These are phyloP conservation scores for Leccinum arenicola DNA, from an alignment of 768 basidiomycete species.

Conservation along the genomic window DNA sequence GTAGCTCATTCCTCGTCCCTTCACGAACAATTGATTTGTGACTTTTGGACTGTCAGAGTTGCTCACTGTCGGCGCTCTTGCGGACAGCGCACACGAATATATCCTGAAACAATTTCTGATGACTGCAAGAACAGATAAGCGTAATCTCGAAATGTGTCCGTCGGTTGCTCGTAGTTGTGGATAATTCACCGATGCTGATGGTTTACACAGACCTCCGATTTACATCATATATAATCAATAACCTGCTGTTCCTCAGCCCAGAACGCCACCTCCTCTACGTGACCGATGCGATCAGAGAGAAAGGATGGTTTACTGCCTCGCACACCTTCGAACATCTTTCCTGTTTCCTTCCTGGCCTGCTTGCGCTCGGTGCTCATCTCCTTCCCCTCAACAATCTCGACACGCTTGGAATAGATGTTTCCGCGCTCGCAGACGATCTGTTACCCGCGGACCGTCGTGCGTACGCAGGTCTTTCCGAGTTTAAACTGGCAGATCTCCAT, in stretches of 20 bases:
- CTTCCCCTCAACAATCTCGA: slow-evolving; percentile 55
- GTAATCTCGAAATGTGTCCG: slow-evolving; percentile 67
- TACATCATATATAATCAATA: slow-evolving; percentile 58
- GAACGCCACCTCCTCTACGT: too few species aligned
- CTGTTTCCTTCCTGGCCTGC: slow-evolving; percentile 74
- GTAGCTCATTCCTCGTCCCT: slow-evolving; percentile 18
- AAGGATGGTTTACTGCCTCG: slow-evolving; percentile 31
- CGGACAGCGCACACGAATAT: slow-evolving; percentile 77
- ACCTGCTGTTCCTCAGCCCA: slow-evolving; percentile 32
- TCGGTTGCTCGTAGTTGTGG: neutral
- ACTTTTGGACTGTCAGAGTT: slow-evolving; percentile 23
- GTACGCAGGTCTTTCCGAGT: slow-evolving; percentile 37
- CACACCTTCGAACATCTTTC: slow-evolving; percentile 68
- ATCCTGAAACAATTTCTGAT: slow-evolving; percentile 70
- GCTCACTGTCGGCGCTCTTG: slow-evolving; percentile 58
- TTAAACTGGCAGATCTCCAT: slow-evolving; percentile 59
- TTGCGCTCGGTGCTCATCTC: slow-evolving; percentile 67
- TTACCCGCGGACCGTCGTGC: slow-evolving; percentile 23
- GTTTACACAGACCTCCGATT: slow-evolving; percentile 49
- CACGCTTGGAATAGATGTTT: slow-evolving; percentile 43
- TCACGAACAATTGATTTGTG: neutral
- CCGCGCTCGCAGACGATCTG: slow-evolving; percentile 31
- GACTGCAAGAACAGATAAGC: slow-evolving; percentile 58
- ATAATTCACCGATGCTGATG: neutral
- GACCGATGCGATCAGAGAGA: slow-evolving; percentile 43